Percentiles rank a stretch among this genome's conserved stretches.
These are phyloP conservation scores for Cyanodermella asteris DNA, from an alignment of 2,329 filamentous ascomycete genomes.

Conservation along the genomic window DNA sequence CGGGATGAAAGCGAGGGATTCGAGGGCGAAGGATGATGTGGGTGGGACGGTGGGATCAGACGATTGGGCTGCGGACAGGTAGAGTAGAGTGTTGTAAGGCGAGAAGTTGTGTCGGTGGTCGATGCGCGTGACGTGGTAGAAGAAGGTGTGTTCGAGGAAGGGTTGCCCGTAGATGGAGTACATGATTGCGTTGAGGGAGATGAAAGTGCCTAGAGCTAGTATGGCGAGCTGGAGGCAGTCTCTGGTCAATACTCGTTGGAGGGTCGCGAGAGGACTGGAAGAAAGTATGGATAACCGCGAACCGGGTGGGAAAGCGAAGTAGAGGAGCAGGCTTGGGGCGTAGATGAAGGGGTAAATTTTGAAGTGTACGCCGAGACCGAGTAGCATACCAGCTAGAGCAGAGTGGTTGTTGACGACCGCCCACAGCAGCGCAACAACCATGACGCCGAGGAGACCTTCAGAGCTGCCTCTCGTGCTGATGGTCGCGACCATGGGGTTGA, in stretches of 20 bases:
- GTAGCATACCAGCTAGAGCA: constrained; percentile 44
- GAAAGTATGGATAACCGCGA: constrained; percentile 74
- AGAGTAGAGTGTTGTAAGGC: constrained; percentile 79
- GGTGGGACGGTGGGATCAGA: constrained; percentile 16
- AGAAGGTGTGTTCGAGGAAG: constrained; percentile 75
- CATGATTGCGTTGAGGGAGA: constrained; percentile 55
- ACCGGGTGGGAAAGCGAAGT: background rate
- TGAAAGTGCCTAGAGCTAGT: constrained; percentile 50
- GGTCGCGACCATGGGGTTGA: constrained; percentile 95
- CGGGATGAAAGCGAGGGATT: constrained; percentile 71
- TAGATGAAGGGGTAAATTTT: constrained; percentile 99
- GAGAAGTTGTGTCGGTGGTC: constrained; percentile 98
- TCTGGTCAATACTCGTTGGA: constrained; percentile 16
- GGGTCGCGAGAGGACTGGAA: constrained; percentile 7
- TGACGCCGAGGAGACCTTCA: constrained; percentile 67
- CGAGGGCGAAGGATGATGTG: constrained; percentile 26
- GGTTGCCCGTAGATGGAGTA: constrained; percentile 53
- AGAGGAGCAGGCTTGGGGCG: constrained; percentile 30
- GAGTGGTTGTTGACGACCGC: constrained; percentile 45
- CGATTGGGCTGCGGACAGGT: constrained; percentile 51
- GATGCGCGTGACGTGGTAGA: constrained; percentile 79
- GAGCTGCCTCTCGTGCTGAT: constrained; percentile 91
- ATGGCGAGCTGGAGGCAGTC: constrained; percentile 16
- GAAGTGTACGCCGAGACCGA: constrained; percentile 80
- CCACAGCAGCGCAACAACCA: constrained; percentile 69